These are phyloP conservation scores for Ophiostoma himal-ulmi DNA, from an alignment of 2,329 filamentous ascomycete species.

Conservation along the genomic window DNA sequence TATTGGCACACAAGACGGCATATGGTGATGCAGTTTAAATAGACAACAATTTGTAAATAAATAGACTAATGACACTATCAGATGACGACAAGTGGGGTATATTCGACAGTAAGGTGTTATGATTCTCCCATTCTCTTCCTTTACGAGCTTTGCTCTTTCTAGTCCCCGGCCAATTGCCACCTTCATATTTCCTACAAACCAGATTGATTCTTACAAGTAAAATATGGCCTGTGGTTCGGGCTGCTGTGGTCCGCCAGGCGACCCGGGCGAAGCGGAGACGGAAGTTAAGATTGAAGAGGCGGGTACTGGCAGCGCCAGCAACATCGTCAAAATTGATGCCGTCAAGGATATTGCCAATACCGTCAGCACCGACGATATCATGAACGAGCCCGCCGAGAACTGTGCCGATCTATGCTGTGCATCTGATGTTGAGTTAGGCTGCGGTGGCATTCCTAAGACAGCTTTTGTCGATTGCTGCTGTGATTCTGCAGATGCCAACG, in stretches of 20 bases:
- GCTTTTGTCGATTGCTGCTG: neutral
- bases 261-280: neutral
- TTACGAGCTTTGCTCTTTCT: neutral
- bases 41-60: neutral
- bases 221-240: neutral
- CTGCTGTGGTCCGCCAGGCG: neutral
- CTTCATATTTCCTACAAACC: neutral
- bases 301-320: neutral
- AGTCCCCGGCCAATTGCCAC: too few relatives aligned
- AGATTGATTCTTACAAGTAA: neutral
- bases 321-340: neutral
- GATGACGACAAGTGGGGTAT: neutral
- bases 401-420: too few relatives aligned
- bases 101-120: neutral
- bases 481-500: neutral
- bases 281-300: neutral
- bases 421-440: neutral
- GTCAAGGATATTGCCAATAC: neutral
- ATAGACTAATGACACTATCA: neutral
- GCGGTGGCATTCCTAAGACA: too few relatives aligned
- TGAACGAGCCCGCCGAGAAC: neutral
- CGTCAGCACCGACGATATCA: neutral
- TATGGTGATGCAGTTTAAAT: neutral
- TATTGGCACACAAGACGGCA: neutral
- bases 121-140: neutral